These are phyloP conservation scores for Thelephora terrestris DNA, from an alignment of 1,284 basidiomycete species.

Conservation along the genomic window DNA sequence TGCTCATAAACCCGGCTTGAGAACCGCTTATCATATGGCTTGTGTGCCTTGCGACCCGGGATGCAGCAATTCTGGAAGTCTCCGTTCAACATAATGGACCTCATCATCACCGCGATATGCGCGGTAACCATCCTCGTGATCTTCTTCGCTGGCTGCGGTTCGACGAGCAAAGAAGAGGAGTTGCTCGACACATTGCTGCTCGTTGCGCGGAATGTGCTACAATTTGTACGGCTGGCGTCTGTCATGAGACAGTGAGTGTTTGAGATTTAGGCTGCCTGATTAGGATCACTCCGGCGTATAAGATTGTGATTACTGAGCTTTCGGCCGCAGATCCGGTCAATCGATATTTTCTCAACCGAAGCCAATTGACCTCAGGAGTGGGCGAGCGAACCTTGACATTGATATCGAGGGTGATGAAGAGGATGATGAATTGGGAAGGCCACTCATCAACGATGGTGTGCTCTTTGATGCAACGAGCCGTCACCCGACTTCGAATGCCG, in stretches of 20 bases:
- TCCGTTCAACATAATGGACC: constrained; percentile 80
- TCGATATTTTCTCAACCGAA: constrained; percentile 88
- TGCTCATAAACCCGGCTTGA: no score
- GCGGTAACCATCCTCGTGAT: constrained; percentile 79
- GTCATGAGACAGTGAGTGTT: constrained; percentile 79
- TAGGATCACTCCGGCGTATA: background rate
- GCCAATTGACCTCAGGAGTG: constrained; percentile 79
- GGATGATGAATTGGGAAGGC: constrained; percentile 41
- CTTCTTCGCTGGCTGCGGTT: constrained; percentile 69
- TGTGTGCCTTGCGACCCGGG: background rate
- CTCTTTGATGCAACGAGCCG: constrained; percentile 34
- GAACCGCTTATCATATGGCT: background rate
- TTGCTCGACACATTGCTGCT: constrained; percentile 84
- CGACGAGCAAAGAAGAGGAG: constrained; percentile 79
- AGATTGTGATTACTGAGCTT: background rate
- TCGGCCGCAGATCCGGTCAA: constrained; percentile 68
- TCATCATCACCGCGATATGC: constrained; percentile 80
- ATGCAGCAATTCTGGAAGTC: constrained; percentile 92
- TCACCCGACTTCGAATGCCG: constrained; percentile 28
- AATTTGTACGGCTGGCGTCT: constrained; percentile 81
- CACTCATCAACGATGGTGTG: constrained; percentile 43
- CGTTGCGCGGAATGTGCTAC: constrained; percentile 83
- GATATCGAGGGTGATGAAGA: constrained; percentile 63
- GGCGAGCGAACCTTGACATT: constrained; percentile 58
- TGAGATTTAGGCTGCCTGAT: background rate